Evolutionary conservation across 441 rosid species (phyloP).

Genomic region (Gossypium davidsonii): DNA sequence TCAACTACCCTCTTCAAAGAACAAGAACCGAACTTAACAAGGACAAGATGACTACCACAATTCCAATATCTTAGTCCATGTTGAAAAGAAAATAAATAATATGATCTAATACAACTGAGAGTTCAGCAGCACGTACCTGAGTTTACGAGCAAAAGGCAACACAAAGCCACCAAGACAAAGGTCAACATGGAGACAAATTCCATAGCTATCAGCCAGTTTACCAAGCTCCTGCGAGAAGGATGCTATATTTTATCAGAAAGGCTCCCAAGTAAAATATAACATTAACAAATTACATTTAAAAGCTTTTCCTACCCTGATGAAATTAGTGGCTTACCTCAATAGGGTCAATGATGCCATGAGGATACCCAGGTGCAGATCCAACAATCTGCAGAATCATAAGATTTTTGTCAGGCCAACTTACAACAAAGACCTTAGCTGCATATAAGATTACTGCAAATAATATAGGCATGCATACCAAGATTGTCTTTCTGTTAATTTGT

Average conservation of each 20-base stretch:
- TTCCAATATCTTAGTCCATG: neutral
- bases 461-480: constrained; percentile 50
- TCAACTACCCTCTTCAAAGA: neutral
- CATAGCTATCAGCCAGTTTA: constrained; percentile 60
- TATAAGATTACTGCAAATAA: constrained; percentile 10
- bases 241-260: neutral
- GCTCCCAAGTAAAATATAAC: neutral
- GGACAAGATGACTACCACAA: neutral
- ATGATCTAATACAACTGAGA: neutral
- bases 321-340: constrained; percentile 55
- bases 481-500: constrained; percentile 65
- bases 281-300: constrained; percentile 11
- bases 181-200: constrained; percentile 91
- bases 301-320: neutral
- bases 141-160: constrained; percentile 86
- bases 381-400: constrained; percentile 58
- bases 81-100: neutral
- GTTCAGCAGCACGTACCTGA: constrained; percentile 52
- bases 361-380: constrained; percentile 97
- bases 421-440: constrained; percentile 9
- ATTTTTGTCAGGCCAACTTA: constrained; percentile 16
- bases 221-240: constrained; percentile 72
- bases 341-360: constrained; percentile 96
- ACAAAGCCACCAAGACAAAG: constrained; percentile 99
- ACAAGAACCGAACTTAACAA: neutral